A percentile compares a stretch with the other conserved stretches of the same genome.
Evolutionary conservation across 1,139 yeast species (phyloP).

Genomic region (Scheffersomyces segobiensis): DNA sequence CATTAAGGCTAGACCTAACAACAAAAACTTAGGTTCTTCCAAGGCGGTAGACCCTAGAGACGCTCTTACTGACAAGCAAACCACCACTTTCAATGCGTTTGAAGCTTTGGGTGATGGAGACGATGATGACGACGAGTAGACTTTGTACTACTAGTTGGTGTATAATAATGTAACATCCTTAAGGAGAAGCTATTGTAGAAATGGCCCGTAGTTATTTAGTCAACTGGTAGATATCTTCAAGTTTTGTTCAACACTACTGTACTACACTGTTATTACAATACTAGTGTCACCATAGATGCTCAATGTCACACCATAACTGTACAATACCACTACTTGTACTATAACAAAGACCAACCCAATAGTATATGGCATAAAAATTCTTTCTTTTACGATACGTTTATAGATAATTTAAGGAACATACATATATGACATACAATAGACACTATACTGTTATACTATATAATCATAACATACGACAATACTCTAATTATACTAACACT

Average conservation of each 20-base stretch:
- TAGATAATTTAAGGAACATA: too few species aligned
- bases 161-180: not conserved
- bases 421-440: too few species aligned
- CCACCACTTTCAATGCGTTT: conserved; percentile 71
- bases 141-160: not conserved
- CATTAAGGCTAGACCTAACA: conserved; percentile 64
- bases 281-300: not conserved
- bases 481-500: too few species aligned
- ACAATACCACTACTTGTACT: not conserved
- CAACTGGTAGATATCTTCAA: too few species aligned
- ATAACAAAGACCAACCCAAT: not conserved
- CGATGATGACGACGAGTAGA: conserved; percentile 31
- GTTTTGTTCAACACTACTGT: too few species aligned
- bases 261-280: not conserved
- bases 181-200: not conserved
- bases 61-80: conserved; percentile 65
- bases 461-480: too few species aligned
- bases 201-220: too few species aligned
- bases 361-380: too few species aligned
- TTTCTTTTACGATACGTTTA: not conserved
- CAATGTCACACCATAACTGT: not conserved
- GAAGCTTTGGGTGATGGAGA: conserved; percentile 72
- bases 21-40: conserved; percentile 71
- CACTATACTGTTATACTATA: too few species aligned
- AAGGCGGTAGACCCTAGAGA: conserved; percentile 75